These are phyloP conservation scores for Diaporthe nobilis DNA, from an alignment of 2,329 filamentous ascomycete species.

Conservation along the genomic window DNA sequence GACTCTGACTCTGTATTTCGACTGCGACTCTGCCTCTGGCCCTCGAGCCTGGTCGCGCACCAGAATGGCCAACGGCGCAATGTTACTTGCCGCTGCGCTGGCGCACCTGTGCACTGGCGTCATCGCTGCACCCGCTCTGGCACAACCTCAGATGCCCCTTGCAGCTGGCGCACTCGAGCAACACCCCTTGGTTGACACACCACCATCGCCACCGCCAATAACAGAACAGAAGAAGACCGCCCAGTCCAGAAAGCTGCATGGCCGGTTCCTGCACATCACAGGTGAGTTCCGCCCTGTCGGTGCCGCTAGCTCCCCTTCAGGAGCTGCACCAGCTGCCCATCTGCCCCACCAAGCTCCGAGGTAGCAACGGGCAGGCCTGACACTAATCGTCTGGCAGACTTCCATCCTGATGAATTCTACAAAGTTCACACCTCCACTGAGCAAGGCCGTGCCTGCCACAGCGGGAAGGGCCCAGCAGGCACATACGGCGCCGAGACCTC, in stretches of 20 bases:
- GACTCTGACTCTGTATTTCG: not conserved
- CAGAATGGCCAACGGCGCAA: constrained; percentile 36
- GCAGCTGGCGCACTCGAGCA: constrained; percentile 25
- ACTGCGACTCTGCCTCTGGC: constrained; percentile 10
- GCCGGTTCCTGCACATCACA: constrained; percentile 90
- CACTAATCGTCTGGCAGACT: constrained; percentile 68
- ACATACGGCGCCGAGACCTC: constrained; percentile 87
- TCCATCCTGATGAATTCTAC: constrained; percentile 94
- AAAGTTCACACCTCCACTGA: constrained; percentile 81
- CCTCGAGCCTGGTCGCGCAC: not conserved
- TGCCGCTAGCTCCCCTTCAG: constrained; percentile 39
- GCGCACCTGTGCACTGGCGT: constrained; percentile 51
- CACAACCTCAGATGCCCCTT: constrained; percentile 37
- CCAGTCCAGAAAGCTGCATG: constrained; percentile 67
- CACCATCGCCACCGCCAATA: constrained; percentile 32
- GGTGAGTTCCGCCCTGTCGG: constrained; percentile 65
- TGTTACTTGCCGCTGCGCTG: constrained; percentile 43
- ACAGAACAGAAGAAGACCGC: constrained; percentile 44
- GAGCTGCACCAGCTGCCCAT: constrained; percentile 37
- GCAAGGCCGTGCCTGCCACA: constrained; percentile 81
- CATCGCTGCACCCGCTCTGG: constrained; percentile 47
- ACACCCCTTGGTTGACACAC: constrained; percentile 16
- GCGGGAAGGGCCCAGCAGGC: constrained; percentile 81
- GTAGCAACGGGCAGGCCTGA: constrained; percentile 18
- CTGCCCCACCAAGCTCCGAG: constrained; percentile 38